These are phyloP conservation scores for Paxillus involutus DNA, from an alignment of 768 basidiomycete genomes.

Conservation along the genomic window DNA sequence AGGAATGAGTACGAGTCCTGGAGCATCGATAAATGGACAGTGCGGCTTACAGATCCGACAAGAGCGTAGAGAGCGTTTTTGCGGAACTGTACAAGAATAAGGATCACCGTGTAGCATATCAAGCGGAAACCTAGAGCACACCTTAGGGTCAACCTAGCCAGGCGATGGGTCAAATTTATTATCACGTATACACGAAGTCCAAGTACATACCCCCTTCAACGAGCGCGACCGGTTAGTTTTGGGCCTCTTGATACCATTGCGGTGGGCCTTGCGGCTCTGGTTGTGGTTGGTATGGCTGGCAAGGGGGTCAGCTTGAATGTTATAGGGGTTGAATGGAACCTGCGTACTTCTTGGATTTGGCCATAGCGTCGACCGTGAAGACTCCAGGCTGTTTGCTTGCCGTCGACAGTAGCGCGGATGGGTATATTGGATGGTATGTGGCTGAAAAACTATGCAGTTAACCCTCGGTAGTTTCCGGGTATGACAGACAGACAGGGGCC, in stretches of 20 bases:
- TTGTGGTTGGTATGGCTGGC: conserved; percentile 90
- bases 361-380: conserved; percentile 53
- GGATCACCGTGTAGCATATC: neutral
- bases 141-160: conserved; percentile 77
- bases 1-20: neutral
- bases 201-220: conserved; percentile 81
- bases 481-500: too few relatives aligned
- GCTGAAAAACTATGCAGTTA: conserved; percentile 36
- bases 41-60: conserved; percentile 64
- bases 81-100: conserved; percentile 60
- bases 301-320: conserved; percentile 12
- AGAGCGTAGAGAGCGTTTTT: conserved; percentile 76
- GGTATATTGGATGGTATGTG: conserved; percentile 18
- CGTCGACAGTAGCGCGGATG: neutral
- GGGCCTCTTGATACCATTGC: conserved; percentile 94
- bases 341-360: conserved; percentile 96
- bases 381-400: conserved; percentile 2
- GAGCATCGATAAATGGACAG: neutral
- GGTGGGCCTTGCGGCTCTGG: conserved; percentile 95
- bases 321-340: conserved; percentile 1
- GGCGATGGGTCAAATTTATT: conserved; percentile 1
- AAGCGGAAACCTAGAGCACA: conserved; percentile 29
- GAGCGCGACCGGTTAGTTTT: conserved; percentile 72
- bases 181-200: neutral
- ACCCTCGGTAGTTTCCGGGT: conserved; percentile 21